Base-by-base conservation (phyloP, 305 asterid species). In the Fraxinus latifolia region DNA sequence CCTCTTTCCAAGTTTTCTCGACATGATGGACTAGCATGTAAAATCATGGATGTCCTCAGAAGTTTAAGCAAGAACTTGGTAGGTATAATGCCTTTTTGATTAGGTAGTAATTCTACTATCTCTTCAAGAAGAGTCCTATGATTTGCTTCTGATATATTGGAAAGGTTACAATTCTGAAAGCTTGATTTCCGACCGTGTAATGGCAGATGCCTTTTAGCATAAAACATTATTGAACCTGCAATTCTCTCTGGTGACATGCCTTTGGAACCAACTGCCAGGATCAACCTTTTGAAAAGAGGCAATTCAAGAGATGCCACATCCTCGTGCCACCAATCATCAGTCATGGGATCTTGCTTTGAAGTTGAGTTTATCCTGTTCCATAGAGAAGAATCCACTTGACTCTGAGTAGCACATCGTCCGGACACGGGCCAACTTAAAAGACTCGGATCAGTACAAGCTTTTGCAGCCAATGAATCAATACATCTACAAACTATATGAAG, bases 61-160 rank as follows among this genome's bases (percentile, higher is more conserved):
- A 90, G 89, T 72, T 74, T 68, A 32, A 90, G 86, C 81, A 90
- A 25, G 83, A 90, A 86, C 19, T 81, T 79, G 14, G 91, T 85
- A 5, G 89, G 84, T 0, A 79, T 53, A 53, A 87, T 79, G 1
- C 90, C 90, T 84, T 83, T 89, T 79, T 89, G 85, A 23, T 76
- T 44, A 0, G 93, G 93, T 70, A 90, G 88, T 70, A 90, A 50
- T 74, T 44, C 83, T 2, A 84, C 82, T 25, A 87, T 84, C 83
- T 87, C 92, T 80, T 89, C 91, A 12, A 90, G 79, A 15, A 90
- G 88, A 37, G 76, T 39, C 82, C 84, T 86, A 70, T 87, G 92
- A 47, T 89, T 90, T 19, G 78, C 81, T 15, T 83, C 87, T 0
- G 93, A 85, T 3, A 68, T 37, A 4, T 68, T 7, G 3, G 84